Base-by-base conservation (phyloP, 352 stramenopile species). In the Phytophthora cryptogea region DNA sequence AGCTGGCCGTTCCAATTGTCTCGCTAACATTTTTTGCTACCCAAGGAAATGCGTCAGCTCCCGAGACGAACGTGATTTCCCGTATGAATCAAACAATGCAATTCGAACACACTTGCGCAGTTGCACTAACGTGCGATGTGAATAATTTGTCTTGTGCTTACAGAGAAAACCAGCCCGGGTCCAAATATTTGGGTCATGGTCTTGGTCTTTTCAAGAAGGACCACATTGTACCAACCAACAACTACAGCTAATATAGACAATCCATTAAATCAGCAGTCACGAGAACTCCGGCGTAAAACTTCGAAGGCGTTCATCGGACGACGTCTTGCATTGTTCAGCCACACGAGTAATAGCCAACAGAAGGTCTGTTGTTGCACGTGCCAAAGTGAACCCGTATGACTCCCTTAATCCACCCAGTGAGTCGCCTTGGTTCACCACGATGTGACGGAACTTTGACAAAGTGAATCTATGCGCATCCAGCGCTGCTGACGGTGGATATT, bases 201-300 rank as follows among this genome's bases (percentile, higher is more conserved):
- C 74, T 94, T 7, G 85, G 84, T 8, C 54, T 92, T 46, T 67
- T 94, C n/a, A 91, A 91, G 68, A 87, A 78, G 45, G 65, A 91
- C 63, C 78, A 90, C 63, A 75, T 89, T 33, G 72, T 88, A 7
- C 56, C 60, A 7, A 56, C 65, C 9, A 78, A 70, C 26, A 73
- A 80, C 16, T 51, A 73, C 36, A 72, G 47, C 67, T 53, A 32
- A 48, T 45, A 40, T 23, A n/a, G 39, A 32, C 4, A n/a, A 4
- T 4, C 52, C 9, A 20, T 66, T 3, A 8, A 40, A 16, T 26
- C 20, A 35, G 27, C 37, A 39, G 20, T 41, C 17, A 68, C 11
- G 23, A 17, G 23, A 49, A 59, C 16, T 52, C 30, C 14, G 32
- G 53, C 26, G 47, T 54, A 11, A 63, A 51, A 16, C 51, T 44